phyloP scores from a whole-genome alignment of 192 early-diverging fungal species.

The Linnemannia exigua region DNA sequence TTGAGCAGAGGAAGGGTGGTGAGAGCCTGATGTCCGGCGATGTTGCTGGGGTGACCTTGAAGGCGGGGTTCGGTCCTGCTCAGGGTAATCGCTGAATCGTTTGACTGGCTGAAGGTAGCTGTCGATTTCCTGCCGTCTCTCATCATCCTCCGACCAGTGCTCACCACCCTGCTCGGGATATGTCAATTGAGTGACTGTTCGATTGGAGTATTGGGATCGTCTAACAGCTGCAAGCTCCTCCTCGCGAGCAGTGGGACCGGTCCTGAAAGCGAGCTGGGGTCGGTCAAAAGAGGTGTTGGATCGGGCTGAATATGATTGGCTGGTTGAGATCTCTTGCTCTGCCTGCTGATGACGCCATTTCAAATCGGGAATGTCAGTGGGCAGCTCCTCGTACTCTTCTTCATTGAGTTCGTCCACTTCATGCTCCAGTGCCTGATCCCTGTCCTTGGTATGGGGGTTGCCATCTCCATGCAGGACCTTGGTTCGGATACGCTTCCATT shows the following conservation, averaged over 20 bases:
- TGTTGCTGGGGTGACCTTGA: slow-evolving; percentile 14
- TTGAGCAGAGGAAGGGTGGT: not conserved
- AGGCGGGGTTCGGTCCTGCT: not conserved
- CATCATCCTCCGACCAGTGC: slow-evolving; percentile 44
- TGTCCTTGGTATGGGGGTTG: slow-evolving; percentile 23
- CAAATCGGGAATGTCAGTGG: not conserved
- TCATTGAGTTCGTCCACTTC: slow-evolving; percentile 47
- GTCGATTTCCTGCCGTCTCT: not conserved
- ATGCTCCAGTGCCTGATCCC: slow-evolving; percentile 22
- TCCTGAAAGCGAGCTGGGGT: not conserved
- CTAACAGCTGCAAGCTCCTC: not conserved
- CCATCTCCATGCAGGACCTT: slow-evolving; percentile 46
- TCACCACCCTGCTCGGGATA: slow-evolving; percentile 7
- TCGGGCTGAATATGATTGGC: not conserved
- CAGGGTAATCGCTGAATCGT: slow-evolving; percentile 4
- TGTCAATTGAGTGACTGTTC: not conserved
- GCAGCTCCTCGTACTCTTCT: slow-evolving; percentile 35
- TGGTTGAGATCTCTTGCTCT: not conserved
- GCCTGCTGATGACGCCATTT: slow-evolving; percentile 3
- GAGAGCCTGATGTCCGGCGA: slow-evolving; percentile 28
- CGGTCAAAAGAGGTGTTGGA: not conserved
- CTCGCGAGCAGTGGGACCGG: not conserved
- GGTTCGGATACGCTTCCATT: slow-evolving; percentile 54
- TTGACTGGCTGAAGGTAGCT: not conserved
- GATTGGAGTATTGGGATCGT: slow-evolving; percentile 9